Base-by-base conservation (phyloP, 768 basidiomycete genomes). In the Leucosporidium yakuticum region DNA sequence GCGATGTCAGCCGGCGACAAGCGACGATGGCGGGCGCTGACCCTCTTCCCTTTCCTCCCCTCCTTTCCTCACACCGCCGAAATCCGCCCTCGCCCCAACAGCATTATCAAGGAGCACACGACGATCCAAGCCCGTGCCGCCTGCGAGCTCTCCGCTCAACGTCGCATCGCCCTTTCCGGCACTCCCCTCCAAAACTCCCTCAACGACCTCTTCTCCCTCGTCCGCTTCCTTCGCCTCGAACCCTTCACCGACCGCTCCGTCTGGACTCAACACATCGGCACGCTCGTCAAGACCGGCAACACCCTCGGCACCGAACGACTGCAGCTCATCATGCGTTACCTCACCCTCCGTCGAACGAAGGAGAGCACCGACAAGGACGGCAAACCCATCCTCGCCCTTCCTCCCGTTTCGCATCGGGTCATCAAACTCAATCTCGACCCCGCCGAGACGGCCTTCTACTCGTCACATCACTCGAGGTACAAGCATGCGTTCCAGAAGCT, bases 181-280 rank as follows among this genome's bases (percentile, higher is more conserved):
- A 99, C 96, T 12, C 96, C 96, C 1, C 92, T 99, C 48, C 96
- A 99, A 81, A 99, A 99, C 83, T 96, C 95, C 79, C 85, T 98
- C 62, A 96, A 98, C 80, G 96, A 99, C 77, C 88, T 99, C 60
- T 98, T 88, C 79, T 96, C 96, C 7, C 83, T 99, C 67, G 87
- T 99, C 83, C 96, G 96, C 79, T 98, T 99, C 80, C 80, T 99
- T 63, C 88, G 93, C 27, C 79, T 98, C 74, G 84, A 86, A 29
- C 96, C 96, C 1, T 88, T 98, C 73, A 90, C 96, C 76, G 92
- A 97, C 78, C 94, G 94, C 80, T 86, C 85, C 64, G 79, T 87
- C 19, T 99, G 96, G 93, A 92, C 88, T 29, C 89, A 94, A 76
- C 91, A 85, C 78, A 90, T 99, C 73, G 90, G 93, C 65, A 86